Percentiles rank a stretch among this genome's conserved stretches.
Conservation (phyloP, 1,284 basidiomycete genomes). For the Hortiboletus rubellus region DNA sequence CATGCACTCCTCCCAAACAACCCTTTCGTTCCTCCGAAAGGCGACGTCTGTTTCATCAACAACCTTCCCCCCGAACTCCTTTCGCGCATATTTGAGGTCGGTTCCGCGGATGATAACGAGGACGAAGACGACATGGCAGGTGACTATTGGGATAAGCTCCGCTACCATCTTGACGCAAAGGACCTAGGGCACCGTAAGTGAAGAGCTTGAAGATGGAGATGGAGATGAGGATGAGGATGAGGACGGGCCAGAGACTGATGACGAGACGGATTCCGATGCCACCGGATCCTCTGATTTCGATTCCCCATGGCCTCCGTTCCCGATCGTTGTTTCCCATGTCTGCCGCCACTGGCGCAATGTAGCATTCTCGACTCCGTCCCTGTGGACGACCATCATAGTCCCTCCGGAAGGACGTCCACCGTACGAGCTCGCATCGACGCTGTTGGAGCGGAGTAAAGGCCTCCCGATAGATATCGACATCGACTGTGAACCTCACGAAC, state of each 20-base stretch:
- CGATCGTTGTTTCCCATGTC: slow-evolving; percentile 20
- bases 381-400: slow-evolving; percentile 30
- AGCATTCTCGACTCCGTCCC: slow-evolving; percentile 31
- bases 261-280: not conserved
- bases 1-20: slow-evolving; percentile 11
- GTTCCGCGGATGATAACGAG: slow-evolving; percentile 3
- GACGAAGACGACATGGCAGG: slow-evolving; percentile 18
- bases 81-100: slow-evolving; percentile 31
- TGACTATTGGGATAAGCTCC: not conserved
- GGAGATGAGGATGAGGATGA: not conserved
- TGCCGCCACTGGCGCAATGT: slow-evolving; percentile 33
- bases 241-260: too few species aligned
- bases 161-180: not conserved
- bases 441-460: slow-evolving; percentile 26
- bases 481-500: slow-evolving; percentile 13
- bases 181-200: not conserved
- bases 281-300: slow-evolving; percentile 4
- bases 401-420: slow-evolving; percentile 9
- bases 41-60: slow-evolving; percentile 23
- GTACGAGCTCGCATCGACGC: slow-evolving; percentile 9
- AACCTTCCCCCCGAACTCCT: slow-evolving; percentile 30
- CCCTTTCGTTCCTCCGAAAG: slow-evolving; percentile 25
- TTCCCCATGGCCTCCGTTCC: slow-evolving; percentile 15
- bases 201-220: not conserved
- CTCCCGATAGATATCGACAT: slow-evolving; percentile 29